Conservation (phyloP, 768 basidiomycete genomes). For the Cystofilobasidium macerans region DNA sequence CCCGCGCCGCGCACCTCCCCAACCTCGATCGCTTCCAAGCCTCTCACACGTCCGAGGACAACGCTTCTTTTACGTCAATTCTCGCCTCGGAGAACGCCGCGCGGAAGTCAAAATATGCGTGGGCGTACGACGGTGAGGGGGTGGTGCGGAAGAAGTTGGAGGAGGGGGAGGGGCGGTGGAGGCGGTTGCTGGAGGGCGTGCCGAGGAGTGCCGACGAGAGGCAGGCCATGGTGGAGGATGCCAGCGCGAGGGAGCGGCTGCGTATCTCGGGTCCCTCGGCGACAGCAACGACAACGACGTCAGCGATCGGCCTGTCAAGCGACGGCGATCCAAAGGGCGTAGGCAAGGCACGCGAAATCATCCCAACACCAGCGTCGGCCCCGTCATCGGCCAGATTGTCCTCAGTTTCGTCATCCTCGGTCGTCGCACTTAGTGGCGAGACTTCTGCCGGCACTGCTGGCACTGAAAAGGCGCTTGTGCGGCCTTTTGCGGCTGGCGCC, state of each 20-base stretch:
- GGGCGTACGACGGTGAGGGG: conserved; percentile 91
- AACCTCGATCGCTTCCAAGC: conserved; percentile 81
- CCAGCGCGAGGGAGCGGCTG: neutral
- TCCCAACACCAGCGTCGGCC: neutral
- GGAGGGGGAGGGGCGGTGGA: conserved; percentile 55
- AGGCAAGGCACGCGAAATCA: no score
- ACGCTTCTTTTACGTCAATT: conserved; percentile 88
- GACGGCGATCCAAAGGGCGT: no score
- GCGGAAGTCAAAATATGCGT: conserved; percentile 67
- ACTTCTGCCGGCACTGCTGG: neutral
- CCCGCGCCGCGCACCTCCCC: conserved; percentile 39
- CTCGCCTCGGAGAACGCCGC: conserved; percentile 73
- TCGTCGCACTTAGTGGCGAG: no score
- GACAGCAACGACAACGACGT: conserved; percentile 11
- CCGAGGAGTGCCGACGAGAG: conserved; percentile 9
- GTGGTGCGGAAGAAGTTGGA: conserved; percentile 58
- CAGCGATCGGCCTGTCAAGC: no score
- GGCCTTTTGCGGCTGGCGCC: neutral
- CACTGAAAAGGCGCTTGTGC: neutral
- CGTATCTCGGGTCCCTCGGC: conserved; percentile 1
- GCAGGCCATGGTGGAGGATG: conserved; percentile 7
- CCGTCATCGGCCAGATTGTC: no score
- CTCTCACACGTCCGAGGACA: conserved; percentile 90
- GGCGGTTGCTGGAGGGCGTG: conserved; percentile 35
- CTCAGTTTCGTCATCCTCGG: conserved; percentile 20